Evolutionary conservation across 768 basidiomycete genomes (phyloP).

Genomic region (Podaxis sp.): DNA sequence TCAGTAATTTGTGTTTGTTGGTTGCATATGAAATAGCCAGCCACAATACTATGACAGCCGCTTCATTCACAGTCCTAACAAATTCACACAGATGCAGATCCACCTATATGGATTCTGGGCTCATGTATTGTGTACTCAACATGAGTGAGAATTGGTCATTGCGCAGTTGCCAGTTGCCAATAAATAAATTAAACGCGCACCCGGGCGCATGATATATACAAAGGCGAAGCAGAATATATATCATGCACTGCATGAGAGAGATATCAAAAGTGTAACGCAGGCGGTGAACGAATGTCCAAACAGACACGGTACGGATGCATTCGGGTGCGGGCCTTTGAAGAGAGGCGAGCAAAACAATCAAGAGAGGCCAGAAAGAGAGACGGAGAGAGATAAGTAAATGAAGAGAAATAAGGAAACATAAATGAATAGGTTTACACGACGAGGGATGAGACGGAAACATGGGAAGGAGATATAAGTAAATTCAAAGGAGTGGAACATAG

Average conservation of each 20-base stretch:
- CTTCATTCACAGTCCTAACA: background rate
- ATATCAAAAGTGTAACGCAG: conserved; percentile 24
- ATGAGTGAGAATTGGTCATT: background rate
- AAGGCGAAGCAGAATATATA: conserved; percentile 26
- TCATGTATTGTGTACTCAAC: background rate
- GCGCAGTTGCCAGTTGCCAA: conserved; percentile 5
- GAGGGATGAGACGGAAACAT: conserved; percentile 19
- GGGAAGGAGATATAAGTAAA: conserved; percentile 12
- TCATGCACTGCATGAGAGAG: conserved; percentile 23
- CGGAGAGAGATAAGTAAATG: conserved; percentile 16
- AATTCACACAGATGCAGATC: background rate
- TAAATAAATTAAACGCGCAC: conserved; percentile 30
- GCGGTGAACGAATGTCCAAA: conserved; percentile 18
- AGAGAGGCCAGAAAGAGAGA: conserved; percentile 16
- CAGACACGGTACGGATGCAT: background rate
- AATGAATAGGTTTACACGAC: conserved; percentile 19
- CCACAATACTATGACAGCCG: too few relatives aligned
- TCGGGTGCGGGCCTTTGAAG: conserved; percentile 10
- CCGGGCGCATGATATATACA: conserved; percentile 37
- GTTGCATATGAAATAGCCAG: too few relatives aligned
- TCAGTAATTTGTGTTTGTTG: too few relatives aligned
- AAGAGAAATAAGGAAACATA: conserved; percentile 18
- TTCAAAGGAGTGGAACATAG: conserved; percentile 16
- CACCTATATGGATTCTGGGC: background rate
- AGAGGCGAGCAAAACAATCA: conserved; percentile 21